Conservation (phyloP, 2,329 filamentous ascomycete species). For the Macrophomina tecta region DNA sequence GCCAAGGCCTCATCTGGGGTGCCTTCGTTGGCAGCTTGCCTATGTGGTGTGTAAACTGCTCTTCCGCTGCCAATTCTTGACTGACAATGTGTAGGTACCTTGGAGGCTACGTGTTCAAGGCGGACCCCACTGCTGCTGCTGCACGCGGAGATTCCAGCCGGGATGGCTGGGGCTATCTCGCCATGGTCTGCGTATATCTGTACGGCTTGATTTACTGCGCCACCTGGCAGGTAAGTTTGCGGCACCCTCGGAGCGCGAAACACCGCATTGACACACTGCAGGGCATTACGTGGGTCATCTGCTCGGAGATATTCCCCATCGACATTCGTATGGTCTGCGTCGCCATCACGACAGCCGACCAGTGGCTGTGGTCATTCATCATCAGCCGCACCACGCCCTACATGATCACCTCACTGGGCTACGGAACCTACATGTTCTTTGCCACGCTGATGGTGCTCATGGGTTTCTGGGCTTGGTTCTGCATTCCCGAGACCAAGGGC, state of each 20-base stretch:
- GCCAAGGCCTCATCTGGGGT: constrained; percentile 54
- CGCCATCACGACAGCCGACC: constrained; percentile 55
- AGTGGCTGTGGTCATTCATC: constrained; percentile 61
- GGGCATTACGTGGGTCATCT: constrained; percentile 65
- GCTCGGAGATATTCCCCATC: constrained; percentile 66
- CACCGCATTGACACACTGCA: neutral
- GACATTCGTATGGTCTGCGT: constrained; percentile 58
- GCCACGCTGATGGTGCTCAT: constrained; percentile 61
- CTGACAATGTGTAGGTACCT: constrained; percentile 33
- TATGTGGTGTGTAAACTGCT: constrained; percentile 50
- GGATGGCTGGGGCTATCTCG: constrained; percentile 56
- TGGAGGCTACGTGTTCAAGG: constrained; percentile 60
- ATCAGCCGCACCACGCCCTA: constrained; percentile 58
- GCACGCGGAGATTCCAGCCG: constrained; percentile 50
- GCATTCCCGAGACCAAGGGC: constrained; percentile 61
- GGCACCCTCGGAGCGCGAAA: constrained; percentile 43
- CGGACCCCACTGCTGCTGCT: constrained; percentile 50
- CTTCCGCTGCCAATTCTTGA: too few relatives aligned
- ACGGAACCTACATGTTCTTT: constrained; percentile 56
- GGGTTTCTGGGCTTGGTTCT: constrained; percentile 63
- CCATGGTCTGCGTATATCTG: constrained; percentile 62
- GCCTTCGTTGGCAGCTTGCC: constrained; percentile 56
- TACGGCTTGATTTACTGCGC: constrained; percentile 61
- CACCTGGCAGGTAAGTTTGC: constrained; percentile 51
- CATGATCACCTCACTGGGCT: constrained; percentile 56